phyloP scores from a whole-genome alignment of 805 yeast genomes.

The Lipomyces sp. region DNA sequence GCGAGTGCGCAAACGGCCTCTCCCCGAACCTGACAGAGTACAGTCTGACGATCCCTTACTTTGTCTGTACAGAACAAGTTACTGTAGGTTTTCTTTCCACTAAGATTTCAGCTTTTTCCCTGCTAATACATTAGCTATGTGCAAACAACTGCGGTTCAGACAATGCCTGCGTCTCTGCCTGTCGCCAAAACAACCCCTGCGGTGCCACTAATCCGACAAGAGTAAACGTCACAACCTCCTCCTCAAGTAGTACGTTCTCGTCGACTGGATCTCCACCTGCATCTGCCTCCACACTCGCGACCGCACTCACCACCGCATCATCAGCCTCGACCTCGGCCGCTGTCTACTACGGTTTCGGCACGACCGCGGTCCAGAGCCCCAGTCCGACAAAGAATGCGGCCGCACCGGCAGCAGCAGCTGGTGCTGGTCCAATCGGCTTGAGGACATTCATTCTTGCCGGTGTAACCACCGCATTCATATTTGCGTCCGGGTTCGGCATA shows the following conservation, averaged over 20 bases:
- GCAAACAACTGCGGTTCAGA: constrained; percentile 4
- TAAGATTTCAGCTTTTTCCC: neutral
- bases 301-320: neutral
- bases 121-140: neutral
- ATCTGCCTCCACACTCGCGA: neutral
- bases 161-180: constrained; percentile 1
- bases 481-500: no score
- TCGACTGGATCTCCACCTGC: no score
- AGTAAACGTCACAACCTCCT: neutral
- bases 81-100: neutral
- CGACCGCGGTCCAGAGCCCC: neutral
- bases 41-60: constrained; percentile 5
- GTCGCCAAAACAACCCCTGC: constrained; percentile 3
- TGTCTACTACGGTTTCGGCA: constrained; percentile 3
- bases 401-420: neutral
- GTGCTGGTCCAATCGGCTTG: no score
- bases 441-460: no score
- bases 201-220: constrained; percentile 8
- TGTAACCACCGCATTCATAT: no score
- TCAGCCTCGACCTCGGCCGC: neutral
- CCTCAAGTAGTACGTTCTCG: neutral
- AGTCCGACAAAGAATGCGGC: neutral
- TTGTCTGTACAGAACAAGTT: constrained; percentile 4
- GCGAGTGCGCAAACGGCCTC: constrained; percentile 4
- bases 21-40: constrained; percentile 7